Percentiles rank a stretch among this genome's conserved stretches.
These are phyloP conservation scores for Globisporangium paddicum DNA, from an alignment of 352 stramenopile genomes.

Conservation along the genomic window DNA sequence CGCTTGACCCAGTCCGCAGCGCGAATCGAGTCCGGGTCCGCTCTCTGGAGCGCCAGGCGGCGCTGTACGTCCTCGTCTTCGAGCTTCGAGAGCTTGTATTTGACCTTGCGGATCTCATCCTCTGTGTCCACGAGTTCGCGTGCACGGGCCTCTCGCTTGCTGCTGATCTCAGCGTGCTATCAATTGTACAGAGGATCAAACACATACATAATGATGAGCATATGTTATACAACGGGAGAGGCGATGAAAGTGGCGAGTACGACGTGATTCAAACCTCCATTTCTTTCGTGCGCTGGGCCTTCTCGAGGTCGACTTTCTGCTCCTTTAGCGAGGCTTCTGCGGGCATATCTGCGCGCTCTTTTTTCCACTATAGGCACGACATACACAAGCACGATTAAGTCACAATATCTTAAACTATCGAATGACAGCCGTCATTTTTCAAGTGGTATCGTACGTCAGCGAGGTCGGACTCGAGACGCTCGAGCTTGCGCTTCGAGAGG, in stretches of 20 bases:
- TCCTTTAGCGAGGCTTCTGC: slow-evolving; percentile 45
- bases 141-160: slow-evolving; percentile 48
- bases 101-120: slow-evolving; percentile 43
- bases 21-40: slow-evolving; percentile 66
- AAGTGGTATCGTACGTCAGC: slow-evolving; percentile 38
- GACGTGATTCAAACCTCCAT: slow-evolving; percentile 38
- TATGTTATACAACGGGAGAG: background rate
- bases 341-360: slow-evolving; percentile 44
- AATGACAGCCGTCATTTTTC: no score
- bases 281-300: slow-evolving; percentile 58
- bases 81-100: slow-evolving; percentile 53
- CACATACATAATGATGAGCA: background rate
- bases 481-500: slow-evolving; percentile 49
- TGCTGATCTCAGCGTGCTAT: slow-evolving; percentile 68
- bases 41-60: slow-evolving; percentile 45
- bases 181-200: slow-evolving; percentile 1
- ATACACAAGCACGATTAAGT: background rate
- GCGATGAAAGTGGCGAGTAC: no score
- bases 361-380: slow-evolving; percentile 38
- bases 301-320: slow-evolving; percentile 61
- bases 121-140: slow-evolving; percentile 46
- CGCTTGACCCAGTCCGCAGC: slow-evolving; percentile 74
- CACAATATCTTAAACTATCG: no score
- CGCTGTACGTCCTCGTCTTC: slow-evolving; percentile 77
- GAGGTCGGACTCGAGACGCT: slow-evolving; percentile 62